A percentile compares a stretch with the other conserved stretches of the same genome.
Conservation (phyloP, 805 yeast genomes). For the Metschnikowia colocasiae region DNA sequence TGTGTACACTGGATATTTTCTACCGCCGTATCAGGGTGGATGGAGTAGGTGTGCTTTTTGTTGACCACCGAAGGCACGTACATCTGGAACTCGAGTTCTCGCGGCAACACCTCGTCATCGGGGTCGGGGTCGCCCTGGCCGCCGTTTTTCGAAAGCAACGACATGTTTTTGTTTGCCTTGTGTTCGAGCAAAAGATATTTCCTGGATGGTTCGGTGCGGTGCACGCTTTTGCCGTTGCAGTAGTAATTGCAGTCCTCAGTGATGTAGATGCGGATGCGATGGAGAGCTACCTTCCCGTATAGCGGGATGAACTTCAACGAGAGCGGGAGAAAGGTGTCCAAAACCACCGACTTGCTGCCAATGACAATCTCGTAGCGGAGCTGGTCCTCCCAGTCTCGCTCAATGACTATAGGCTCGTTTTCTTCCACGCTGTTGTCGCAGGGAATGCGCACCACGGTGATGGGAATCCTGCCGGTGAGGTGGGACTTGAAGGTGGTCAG, state of each 20-base stretch:
- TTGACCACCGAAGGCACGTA: slow-evolving; percentile 70
- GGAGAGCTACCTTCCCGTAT: slow-evolving; percentile 76
- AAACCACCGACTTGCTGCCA: slow-evolving; percentile 82
- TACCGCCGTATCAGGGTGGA: slow-evolving; percentile 85
- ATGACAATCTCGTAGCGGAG: slow-evolving; percentile 85
- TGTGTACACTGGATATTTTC: slow-evolving; percentile 84
- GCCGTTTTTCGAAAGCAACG: slow-evolving; percentile 43
- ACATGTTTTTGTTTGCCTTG: slow-evolving; percentile 52
- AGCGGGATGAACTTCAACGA: slow-evolving; percentile 81
- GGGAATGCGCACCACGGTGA: slow-evolving; percentile 70
- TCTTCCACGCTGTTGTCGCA: slow-evolving; percentile 78
- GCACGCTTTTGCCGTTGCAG: slow-evolving; percentile 81
- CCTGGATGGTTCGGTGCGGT: slow-evolving; percentile 84
- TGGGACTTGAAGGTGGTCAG: slow-evolving; percentile 84
- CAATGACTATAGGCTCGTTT: slow-evolving; percentile 87
- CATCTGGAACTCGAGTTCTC: slow-evolving; percentile 84
- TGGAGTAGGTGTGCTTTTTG: slow-evolving; percentile 41
- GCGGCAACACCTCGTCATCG: slow-evolving; percentile 58
- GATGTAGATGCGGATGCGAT: slow-evolving; percentile 77
- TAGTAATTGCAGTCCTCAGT: slow-evolving; percentile 91
- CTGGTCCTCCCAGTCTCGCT: slow-evolving; percentile 92
- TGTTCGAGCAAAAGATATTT: slow-evolving; percentile 80
- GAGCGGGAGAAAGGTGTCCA: slow-evolving; percentile 80
- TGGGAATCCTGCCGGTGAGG: slow-evolving; percentile 57
- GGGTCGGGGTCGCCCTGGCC: slow-evolving; percentile 33